Percentiles rank a stretch among this genome's conserved stretches.
These are phyloP conservation scores for Lanmaoa pseudosensibilis DNA, from an alignment of 768 basidiomycete genomes.

Conservation along the genomic window DNA sequence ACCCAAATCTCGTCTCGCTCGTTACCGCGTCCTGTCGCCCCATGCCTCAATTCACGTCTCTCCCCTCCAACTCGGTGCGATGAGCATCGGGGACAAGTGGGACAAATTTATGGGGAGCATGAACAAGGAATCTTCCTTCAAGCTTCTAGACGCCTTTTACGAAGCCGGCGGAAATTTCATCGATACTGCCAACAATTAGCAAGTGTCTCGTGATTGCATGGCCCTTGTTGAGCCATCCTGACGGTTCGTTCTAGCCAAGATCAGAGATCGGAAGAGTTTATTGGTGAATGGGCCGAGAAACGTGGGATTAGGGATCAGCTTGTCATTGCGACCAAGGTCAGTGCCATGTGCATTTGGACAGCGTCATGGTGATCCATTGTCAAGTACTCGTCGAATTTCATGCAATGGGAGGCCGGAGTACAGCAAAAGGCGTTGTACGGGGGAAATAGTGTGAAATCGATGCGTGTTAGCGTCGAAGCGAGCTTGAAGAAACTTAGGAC, in stretches of 20 bases:
- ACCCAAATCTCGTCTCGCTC: conserved; percentile 34
- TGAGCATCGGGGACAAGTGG: conserved; percentile 48
- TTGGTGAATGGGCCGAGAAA: conserved; percentile 53
- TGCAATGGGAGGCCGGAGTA: conserved; percentile 15
- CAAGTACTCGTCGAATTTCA: conserved; percentile 25
- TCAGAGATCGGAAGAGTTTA: conserved; percentile 50
- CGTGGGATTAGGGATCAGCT: conserved; percentile 46
- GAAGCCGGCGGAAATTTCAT: conserved; percentile 51
- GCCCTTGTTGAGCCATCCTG: background rate
- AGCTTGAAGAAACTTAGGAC: conserved; percentile 54
- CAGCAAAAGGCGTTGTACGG: conserved; percentile 28
- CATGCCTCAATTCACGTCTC: conserved; percentile 47
- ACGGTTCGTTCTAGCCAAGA: conserved; percentile 41
- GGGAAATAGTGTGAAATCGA: conserved; percentile 41
- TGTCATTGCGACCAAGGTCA: conserved; percentile 47
- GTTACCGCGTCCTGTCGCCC: conserved; percentile 40
- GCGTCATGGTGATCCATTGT: background rate
- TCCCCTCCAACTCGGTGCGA: conserved; percentile 46
- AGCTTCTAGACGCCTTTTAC: conserved; percentile 46
- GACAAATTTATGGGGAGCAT: conserved; percentile 35
- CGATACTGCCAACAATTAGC: conserved; percentile 50
- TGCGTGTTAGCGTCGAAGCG: conserved; percentile 35
- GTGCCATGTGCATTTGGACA: background rate
- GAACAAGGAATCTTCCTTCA: conserved; percentile 43
- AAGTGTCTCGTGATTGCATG: conserved; percentile 1